Base-by-base conservation (phyloP, 2,329 filamentous ascomycete species). In the Pezicula carpinea region DNA sequence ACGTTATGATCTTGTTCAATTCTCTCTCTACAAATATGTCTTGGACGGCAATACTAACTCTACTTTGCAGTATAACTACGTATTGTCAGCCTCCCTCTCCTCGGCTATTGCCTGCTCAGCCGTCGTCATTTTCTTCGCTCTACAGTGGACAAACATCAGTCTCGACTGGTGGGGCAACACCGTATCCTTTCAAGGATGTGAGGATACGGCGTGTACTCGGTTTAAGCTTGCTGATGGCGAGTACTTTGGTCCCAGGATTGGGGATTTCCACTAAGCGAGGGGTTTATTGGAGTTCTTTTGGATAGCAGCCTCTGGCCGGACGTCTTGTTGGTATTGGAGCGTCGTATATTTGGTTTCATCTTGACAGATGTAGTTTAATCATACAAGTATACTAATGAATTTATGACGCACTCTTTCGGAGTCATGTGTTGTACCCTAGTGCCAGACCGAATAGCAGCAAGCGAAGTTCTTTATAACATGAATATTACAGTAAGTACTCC, bases 101-200 rank as follows among this genome's bases (percentile, higher is more conserved):
- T 70, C 69, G 19, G 74, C 69, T 23, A 70, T 78, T 34, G 74
- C 75, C 44, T 69, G 79, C 39, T 62, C 73, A 0, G 74, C 66
- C 43, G 69, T 79, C 51, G 63, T 79, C 53, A 75, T 79, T 51
- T 76, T 79, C 66, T 79, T 79, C 54, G 65, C 69, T 13, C 60
- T 78, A 14, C 69, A 75, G 52, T 73, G 69, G 53, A 65, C 66
- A n/a, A 64, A 65, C 5, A 60, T 67, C 4, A 58, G 67, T 19
- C 56, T 76, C 38, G 52, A 68, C 7, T 65, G 62, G 63, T 65
- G 62, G 61, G 63, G 61, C 7, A 63, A 64, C 19, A 42, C 42
- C 19, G 52, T 59, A 49, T 32, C 43, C 58, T 64, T 14, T 52
- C 19, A 65, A 43, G 72, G 71, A 23, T 72, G 71, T 34, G 72